These are phyloP conservation scores for Quercus alba DNA, from an alignment of 306 rosid genomes.

Conservation along the genomic window DNA sequence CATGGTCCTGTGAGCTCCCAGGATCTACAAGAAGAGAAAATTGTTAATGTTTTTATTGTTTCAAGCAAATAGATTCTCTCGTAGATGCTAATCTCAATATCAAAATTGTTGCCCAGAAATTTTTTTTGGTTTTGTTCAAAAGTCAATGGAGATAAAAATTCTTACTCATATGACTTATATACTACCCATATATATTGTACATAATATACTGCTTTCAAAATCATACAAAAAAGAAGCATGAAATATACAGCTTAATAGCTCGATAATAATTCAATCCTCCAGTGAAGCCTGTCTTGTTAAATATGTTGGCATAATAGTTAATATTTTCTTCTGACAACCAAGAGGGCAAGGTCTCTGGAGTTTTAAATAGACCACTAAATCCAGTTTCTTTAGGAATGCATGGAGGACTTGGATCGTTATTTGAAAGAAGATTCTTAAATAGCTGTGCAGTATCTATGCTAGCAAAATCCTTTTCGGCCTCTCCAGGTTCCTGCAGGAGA, in stretches of 20 bases:
- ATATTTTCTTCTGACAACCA: slow-evolving; percentile 79
- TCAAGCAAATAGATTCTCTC: not conserved
- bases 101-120: not conserved
- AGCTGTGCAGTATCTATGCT: slow-evolving; percentile 34
- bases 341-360: slow-evolving; percentile 44
- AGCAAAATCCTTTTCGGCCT: slow-evolving; percentile 57
- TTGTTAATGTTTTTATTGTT: not conserved
- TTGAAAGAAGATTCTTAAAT: slow-evolving; percentile 40
- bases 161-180: too few relatives aligned
- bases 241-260: slow-evolving; percentile 48
- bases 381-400: slow-evolving; percentile 48
- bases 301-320: slow-evolving; percentile 50
- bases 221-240: not conserved
- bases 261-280: slow-evolving; percentile 83
- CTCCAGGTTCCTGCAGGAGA: slow-evolving; percentile 56
- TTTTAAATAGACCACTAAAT: slow-evolving; percentile 29
- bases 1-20: slow-evolving; percentile 78
- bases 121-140: too few relatives aligned
- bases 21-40: slow-evolving; percentile 43
- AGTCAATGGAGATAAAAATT: too few relatives aligned
- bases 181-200: not conserved
- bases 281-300: slow-evolving; percentile 61
- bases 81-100: not conserved
- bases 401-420: slow-evolving; percentile 41
- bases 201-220: not conserved